Evolutionary conservation across 2,329 filamentous ascomycete species (phyloP).

Genomic region (Ascochyta pisi): DNA sequence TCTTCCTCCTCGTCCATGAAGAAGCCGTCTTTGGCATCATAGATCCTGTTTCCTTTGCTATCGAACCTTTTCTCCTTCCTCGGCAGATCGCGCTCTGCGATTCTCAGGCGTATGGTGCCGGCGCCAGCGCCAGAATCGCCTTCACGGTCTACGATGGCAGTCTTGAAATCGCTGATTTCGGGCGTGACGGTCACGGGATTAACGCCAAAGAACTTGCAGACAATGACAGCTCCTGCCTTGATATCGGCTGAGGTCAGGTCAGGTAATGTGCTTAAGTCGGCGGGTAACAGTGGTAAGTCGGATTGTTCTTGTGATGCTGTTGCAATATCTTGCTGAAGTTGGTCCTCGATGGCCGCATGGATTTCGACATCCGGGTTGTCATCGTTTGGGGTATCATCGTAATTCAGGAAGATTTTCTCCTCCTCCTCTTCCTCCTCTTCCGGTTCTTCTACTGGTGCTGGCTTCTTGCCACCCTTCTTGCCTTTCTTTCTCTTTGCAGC

Average conservation of each 20-base stretch:
- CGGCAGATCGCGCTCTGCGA: slow-evolving; percentile 73
- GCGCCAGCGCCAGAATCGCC: slow-evolving; percentile 53
- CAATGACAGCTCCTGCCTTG: slow-evolving; percentile 68
- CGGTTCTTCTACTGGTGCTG: slow-evolving; percentile 46
- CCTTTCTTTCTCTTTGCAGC: slow-evolving; percentile 67
- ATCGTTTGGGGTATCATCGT: slow-evolving; percentile 37
- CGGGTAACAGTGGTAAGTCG: slow-evolving; percentile 69
- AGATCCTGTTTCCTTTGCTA: slow-evolving; percentile 74
- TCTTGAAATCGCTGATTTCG: slow-evolving; percentile 65
- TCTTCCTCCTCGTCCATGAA: slow-evolving; percentile 39
- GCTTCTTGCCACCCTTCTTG: slow-evolving; percentile 53
- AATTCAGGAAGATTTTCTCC: slow-evolving; percentile 40
- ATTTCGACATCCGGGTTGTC: slow-evolving; percentile 32
- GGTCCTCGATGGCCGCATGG: slow-evolving; percentile 33
- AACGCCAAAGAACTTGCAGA: slow-evolving; percentile 68
- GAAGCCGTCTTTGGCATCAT: slow-evolving; percentile 64
- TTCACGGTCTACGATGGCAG: slow-evolving; percentile 66
- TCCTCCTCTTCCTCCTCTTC: slow-evolving; percentile 51
- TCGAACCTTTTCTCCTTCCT: slow-evolving; percentile 66
- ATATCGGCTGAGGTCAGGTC: slow-evolving; percentile 58
- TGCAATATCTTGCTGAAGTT: slow-evolving; percentile 54
- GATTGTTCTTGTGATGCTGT: slow-evolving; percentile 50
- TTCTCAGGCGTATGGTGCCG: slow-evolving; percentile 63
- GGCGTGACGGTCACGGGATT: slow-evolving; percentile 71
- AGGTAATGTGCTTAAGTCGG: slow-evolving; percentile 63